Evolutionary conservation across 345 rosid genomes (phyloP).

Genomic region (Hypericum androsaemum): DNA sequence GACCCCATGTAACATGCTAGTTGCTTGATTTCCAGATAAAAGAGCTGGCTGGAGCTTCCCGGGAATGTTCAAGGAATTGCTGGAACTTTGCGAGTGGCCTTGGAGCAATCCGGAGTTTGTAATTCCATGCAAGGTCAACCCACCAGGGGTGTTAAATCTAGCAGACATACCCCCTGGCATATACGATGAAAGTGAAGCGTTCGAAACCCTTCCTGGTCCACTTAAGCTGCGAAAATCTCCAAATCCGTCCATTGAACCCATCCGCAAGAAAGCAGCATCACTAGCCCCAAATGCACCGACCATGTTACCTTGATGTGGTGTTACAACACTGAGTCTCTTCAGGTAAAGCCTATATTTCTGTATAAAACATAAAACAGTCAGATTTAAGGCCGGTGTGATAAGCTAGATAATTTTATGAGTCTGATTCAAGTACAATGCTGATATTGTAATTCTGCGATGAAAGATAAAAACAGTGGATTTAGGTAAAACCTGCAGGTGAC

Average conservation of each 20-base stretch:
- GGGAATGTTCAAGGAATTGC: conserved; percentile 27
- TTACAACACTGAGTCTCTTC: conserved; percentile 43
- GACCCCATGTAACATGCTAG: conserved; percentile 33
- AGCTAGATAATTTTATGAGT: too few relatives aligned
- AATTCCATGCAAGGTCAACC: conserved; percentile 42
- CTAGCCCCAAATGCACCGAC: conserved; percentile 43
- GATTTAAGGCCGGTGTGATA: not conserved
- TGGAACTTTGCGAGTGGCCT: conserved; percentile 33
- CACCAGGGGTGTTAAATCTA: conserved; percentile 46
- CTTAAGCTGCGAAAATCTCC: conserved; percentile 39
- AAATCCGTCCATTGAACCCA: conserved; percentile 45
- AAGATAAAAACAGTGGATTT: conserved; percentile 1
- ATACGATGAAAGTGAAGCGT: conserved; percentile 40
- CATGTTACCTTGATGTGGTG: conserved; percentile 45
- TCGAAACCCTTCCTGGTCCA: conserved; percentile 47
- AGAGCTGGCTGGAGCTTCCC: conserved; percentile 39
- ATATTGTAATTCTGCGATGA: too few relatives aligned
- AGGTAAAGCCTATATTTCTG: conserved; percentile 89
- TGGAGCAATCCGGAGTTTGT: conserved; percentile 41
- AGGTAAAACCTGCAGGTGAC: conserved; percentile 72
- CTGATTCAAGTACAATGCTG: too few relatives aligned
- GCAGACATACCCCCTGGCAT: conserved; percentile 36
- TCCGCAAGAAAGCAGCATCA: conserved; percentile 44
- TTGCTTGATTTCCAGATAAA: conserved; percentile 30
- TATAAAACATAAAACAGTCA: conserved; percentile 9